These are phyloP conservation scores for Picea abies DNA, from an alignment of 83 land plant genomes.

Conservation along the genomic window DNA sequence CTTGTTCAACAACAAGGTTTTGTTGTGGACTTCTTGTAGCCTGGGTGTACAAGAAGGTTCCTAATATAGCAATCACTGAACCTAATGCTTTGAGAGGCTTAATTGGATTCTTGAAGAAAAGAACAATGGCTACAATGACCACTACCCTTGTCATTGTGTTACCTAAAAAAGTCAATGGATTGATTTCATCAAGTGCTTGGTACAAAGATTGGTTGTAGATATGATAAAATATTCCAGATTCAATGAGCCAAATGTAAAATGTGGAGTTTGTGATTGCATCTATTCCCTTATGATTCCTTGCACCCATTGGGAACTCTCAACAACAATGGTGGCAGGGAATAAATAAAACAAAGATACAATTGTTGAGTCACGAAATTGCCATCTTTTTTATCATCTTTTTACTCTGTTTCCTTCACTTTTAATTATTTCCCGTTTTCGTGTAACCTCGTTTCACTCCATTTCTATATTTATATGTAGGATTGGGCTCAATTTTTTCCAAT, in stretches of 20 bases:
- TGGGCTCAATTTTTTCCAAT: too few species aligned
- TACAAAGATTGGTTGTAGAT: constrained; percentile 83
- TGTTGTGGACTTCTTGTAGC: constrained; percentile 26
- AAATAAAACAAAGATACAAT: constrained; percentile 60
- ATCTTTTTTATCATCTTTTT: too few species aligned
- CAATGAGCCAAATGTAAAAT: constrained; percentile 58
- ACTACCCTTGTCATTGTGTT: constrained; percentile 87
- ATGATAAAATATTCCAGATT: constrained; percentile 75
- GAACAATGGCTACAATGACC: constrained; percentile 65
- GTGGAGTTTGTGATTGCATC: constrained; percentile 29
- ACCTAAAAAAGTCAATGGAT: constrained; percentile 80
- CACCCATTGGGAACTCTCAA: constrained; percentile 73
- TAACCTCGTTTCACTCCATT: too few species aligned
- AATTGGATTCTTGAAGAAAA: constrained; percentile 72
- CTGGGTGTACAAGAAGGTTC: constrained; percentile 82
- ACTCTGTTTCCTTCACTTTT: too few species aligned
- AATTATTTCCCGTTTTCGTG: too few species aligned
- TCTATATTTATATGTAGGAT: too few species aligned
- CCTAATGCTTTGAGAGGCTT: constrained; percentile 76
- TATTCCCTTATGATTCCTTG: constrained; percentile 46
- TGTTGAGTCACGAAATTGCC: neutral
- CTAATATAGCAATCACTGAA: constrained; percentile 78
- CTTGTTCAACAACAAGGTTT: neutral
- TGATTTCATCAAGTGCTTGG: constrained; percentile 76
- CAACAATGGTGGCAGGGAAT: constrained; percentile 61